Base-by-base conservation (phyloP, 257 asterid genomes). In the Nicotiana otophora region DNA sequence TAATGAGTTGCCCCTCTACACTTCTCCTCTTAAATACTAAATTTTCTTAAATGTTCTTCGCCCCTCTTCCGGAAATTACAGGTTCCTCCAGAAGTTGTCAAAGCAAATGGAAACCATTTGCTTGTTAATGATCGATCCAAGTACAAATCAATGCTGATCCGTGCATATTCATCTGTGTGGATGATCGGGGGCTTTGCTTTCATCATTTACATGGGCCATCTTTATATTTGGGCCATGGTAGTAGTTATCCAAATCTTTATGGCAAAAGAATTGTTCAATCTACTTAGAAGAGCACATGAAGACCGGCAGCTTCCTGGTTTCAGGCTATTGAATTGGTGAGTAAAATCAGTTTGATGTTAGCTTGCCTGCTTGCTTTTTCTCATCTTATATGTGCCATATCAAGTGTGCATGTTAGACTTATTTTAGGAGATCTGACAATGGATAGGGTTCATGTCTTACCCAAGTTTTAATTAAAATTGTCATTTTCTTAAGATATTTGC, bases 291-390 rank as follows among this genome's bases (percentile, higher is more conserved):
- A 90, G 89, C 96, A 55, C 98, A 92, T 81, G 99, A 96, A 88
- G 97, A 93, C 72, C 89, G 84, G 60, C 98, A 87, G 23, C 98
- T 96, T 83, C 99, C 98, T n/a, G 99, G 99, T 58, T 96, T 96
- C 88, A 88, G 98, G 91, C 92, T 90, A 74, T 89, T 96, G 83
- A 96, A 95, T 90, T 96, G 99, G 99, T 96, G 86, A 84, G 89
- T 87, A 77, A 48, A 65, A 77, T 83, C 54, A 58, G 31, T 75
- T 51, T 67, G 28, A 26, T 15, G 4, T 75, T 23, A 15, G 7
- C 8, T 75, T 23, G 10, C 42, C 60, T 75, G 28, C 80, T 51
- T 75, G 53, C 80, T 51, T 51, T 48, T 51, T 51, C 42, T 26
- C 79, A 74, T 48, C 62, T 48, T 23, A 74, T 74, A 23, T 74